Conservation (phyloP, 1,284 basidiomycete species). For the Austroboletus olivaceoglutinosus region DNA sequence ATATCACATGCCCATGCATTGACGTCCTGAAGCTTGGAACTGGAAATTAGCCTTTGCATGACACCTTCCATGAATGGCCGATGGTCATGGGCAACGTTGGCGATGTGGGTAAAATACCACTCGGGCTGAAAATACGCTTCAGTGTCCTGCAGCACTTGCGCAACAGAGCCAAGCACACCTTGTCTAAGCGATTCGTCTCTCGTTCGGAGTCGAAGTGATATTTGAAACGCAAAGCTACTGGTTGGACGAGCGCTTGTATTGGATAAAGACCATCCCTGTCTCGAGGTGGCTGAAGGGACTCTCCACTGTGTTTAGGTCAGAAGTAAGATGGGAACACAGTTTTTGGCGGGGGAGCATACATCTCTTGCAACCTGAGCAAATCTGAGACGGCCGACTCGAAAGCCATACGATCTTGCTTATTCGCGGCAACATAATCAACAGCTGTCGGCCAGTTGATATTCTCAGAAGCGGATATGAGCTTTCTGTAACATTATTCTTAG, state of each 20-base stretch:
- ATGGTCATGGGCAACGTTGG: constrained; percentile 83
- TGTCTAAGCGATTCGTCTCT: constrained; percentile 91
- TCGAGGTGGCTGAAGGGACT: constrained; percentile 33
- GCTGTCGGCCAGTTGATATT: constrained; percentile 78
- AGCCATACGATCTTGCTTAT: constrained; percentile 48
- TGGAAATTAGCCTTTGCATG: constrained; percentile 68
- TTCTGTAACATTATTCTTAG: constrained; percentile 38
- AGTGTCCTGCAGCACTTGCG: neutral
- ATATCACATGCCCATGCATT: constrained; percentile 66
- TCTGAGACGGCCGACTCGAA: constrained; percentile 79
- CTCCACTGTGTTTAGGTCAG: constrained; percentile 46
- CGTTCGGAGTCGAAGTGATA: constrained; percentile 92
- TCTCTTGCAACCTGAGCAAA: constrained; percentile 71
- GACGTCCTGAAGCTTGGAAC: constrained; percentile 60
- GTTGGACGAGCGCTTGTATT: constrained; percentile 80
- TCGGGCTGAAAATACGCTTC: constrained; percentile 65
- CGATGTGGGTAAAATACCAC: constrained; percentile 93
- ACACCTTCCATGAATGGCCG: constrained; percentile 72
- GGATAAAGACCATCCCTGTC: constrained; percentile 68
- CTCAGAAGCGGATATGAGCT: constrained; percentile 64
- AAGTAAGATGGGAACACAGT: constrained; percentile 1
- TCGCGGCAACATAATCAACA: constrained; percentile 58
- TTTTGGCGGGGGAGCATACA: constrained; percentile 49
- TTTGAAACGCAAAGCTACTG: constrained; percentile 85
- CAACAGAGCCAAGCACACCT: constrained; percentile 46